Evolutionary conservation across 2,329 filamentous ascomycete genomes (phyloP).

Genomic region (Alternaria tenuissima): DNA sequence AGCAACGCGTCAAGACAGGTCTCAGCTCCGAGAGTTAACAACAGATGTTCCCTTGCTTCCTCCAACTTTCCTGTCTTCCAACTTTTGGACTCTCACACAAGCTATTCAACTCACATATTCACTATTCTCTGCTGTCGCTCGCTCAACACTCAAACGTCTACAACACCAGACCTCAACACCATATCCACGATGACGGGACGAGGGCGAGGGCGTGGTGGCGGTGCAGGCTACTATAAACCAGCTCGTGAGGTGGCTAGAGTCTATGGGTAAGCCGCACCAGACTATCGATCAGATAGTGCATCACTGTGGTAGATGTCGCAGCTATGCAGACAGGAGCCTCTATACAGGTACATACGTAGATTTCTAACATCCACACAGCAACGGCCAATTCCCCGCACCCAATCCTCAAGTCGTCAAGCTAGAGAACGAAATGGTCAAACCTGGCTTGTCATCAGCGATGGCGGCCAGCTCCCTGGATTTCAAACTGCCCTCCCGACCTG

Average conservation of each 20-base stretch:
- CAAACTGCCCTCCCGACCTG: slow-evolving; percentile 37
- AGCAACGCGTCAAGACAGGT: neutral
- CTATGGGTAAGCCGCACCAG: neutral
- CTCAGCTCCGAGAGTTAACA: neutral
- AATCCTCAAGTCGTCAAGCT: slow-evolving; percentile 41
- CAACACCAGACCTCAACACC: neutral
- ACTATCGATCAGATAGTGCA: neutral
- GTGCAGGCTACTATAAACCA: neutral
- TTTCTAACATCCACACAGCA: slow-evolving; percentile 18
- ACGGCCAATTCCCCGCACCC: slow-evolving; percentile 44
- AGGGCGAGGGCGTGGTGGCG: neutral
- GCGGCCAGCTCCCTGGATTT: slow-evolving; percentile 31
- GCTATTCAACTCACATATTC: neutral
- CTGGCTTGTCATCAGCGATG: slow-evolving; percentile 33
- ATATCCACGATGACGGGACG: neutral
- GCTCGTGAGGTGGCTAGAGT: neutral
- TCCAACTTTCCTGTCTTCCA: neutral
- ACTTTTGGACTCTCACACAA: neutral
- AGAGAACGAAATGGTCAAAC: slow-evolving; percentile 45
- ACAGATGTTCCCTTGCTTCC: neutral
- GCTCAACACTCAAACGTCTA: neutral
- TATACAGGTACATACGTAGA: neutral
- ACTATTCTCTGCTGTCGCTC: neutral
- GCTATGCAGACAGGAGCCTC: neutral
- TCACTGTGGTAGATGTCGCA: neutral